These are phyloP conservation scores for Aulographum hederae DNA, from an alignment of 2,329 filamentous ascomycete genomes.

Conservation along the genomic window DNA sequence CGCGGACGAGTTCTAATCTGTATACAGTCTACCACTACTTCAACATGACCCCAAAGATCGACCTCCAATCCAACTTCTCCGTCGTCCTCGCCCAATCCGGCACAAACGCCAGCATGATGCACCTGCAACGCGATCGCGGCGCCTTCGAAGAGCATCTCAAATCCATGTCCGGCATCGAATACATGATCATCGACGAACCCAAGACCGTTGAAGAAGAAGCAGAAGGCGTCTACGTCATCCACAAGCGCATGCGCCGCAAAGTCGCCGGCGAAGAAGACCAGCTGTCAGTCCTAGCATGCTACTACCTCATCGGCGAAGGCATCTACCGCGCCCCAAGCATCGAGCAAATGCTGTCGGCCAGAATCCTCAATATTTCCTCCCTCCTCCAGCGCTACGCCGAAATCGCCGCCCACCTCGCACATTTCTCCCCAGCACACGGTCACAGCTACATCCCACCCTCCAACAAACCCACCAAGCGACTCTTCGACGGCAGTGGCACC, in stretches of 20 bases:
- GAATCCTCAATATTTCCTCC: constrained; percentile 24
- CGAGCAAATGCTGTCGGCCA: constrained; percentile 35
- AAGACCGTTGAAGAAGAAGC: constrained; percentile 16
- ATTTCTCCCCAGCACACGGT: constrained; percentile 39
- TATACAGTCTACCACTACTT: constrained; percentile 41
- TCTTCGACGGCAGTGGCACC: too few relatives aligned
- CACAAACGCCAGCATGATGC: constrained; percentile 27
- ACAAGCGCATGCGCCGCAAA: constrained; percentile 36
- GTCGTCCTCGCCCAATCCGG: constrained; percentile 33
- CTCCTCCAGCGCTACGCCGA: too few relatives aligned
- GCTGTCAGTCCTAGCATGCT: constrained; percentile 33
- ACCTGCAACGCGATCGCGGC: constrained; percentile 34
- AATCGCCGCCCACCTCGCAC: constrained; percentile 32
- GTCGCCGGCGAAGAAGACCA: constrained; percentile 24
- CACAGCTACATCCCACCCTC: constrained; percentile 38
- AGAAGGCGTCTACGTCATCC: constrained; percentile 39
- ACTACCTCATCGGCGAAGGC: constrained; percentile 40
- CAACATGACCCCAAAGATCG: constrained; percentile 43
- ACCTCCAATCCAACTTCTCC: constrained; percentile 40
- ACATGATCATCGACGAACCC: constrained; percentile 39
- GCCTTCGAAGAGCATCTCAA: constrained; percentile 36
- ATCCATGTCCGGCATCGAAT: constrained; percentile 38
- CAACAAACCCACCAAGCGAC: constrained; percentile 11
- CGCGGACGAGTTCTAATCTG: too few relatives aligned
- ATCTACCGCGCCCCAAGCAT: constrained; percentile 45